phyloP scores from a whole-genome alignment of 73 alveolate genomes.

The Durusdinium trenchii region DNA sequence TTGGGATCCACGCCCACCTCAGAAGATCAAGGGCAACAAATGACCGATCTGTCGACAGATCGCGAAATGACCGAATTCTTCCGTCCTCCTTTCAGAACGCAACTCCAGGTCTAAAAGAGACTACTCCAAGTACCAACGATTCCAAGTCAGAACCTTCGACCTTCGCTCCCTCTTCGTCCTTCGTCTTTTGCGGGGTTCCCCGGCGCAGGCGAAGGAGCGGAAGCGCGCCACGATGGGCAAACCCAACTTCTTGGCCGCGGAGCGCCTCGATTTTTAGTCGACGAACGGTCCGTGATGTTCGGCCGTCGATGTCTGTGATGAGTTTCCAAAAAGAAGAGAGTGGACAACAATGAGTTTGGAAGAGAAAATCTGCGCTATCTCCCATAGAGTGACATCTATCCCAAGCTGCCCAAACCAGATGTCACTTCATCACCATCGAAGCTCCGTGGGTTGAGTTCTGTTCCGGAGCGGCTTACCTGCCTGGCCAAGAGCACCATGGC shows the following conservation, averaged over 20 bases:
- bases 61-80: not conserved
- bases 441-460: too few relatives aligned
- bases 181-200: not conserved
- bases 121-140: not conserved
- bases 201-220: constrained; percentile 70
- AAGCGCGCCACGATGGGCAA: constrained; percentile 98
- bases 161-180: not conserved
- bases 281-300: too few relatives aligned
- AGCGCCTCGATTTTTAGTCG: too few relatives aligned
- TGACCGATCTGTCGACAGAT: not conserved
- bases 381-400: too few relatives aligned
- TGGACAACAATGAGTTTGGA: too few relatives aligned
- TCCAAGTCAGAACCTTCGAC: constrained; percentile 99
- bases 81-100: not conserved
- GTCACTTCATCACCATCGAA: too few relatives aligned
- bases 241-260: constrained; percentile 99
- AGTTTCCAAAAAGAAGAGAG: too few relatives aligned
- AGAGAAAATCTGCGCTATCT: too few relatives aligned
- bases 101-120: not conserved
- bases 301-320: too few relatives aligned
- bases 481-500: constrained; percentile 99
- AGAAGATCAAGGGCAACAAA: not conserved
- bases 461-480: too few relatives aligned
- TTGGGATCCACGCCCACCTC: constrained; percentile 99
- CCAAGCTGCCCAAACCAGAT: too few relatives aligned